phyloP scores from a whole-genome alignment of 1,284 basidiomycete species.

The Rhodotorula sp. region DNA sequence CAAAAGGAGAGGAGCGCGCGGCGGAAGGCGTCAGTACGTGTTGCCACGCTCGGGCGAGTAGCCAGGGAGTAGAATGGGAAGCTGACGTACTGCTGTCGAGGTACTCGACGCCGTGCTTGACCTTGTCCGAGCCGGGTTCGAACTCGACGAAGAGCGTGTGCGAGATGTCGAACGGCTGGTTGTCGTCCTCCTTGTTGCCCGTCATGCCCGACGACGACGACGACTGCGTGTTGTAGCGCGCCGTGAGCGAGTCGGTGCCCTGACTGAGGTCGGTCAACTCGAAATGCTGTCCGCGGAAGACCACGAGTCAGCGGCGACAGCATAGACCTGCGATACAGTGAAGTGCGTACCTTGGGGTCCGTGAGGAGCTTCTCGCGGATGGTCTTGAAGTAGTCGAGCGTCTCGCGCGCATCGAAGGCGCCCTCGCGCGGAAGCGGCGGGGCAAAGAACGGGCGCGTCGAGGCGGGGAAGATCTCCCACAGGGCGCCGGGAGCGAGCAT shows the following conservation, averaged over 20 bases:
- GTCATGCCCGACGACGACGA: too few relatives aligned
- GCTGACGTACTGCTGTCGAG: constrained; percentile 10
- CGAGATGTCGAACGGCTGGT: constrained; percentile 9
- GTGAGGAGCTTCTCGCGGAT: constrained; percentile 10
- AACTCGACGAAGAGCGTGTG: constrained; percentile 16
- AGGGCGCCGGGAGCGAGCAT: not conserved
- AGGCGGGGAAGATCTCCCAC: constrained; percentile 2
- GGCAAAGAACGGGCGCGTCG: constrained; percentile 7
- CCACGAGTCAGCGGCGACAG: not conserved
- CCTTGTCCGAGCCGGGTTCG: constrained; percentile 1
- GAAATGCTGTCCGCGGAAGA: not conserved
- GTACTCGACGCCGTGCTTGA: constrained; percentile 15
- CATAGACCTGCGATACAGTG: too few relatives aligned
- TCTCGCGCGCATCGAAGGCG: constrained; percentile 1
- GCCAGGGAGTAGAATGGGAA: too few relatives aligned
- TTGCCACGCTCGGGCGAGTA: too few relatives aligned
- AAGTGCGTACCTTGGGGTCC: not conserved
- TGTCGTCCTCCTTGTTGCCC: not conserved
- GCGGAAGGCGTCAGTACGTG: too few relatives aligned
- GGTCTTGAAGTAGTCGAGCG: constrained; percentile 6
- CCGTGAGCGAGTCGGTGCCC: constrained; percentile 11
- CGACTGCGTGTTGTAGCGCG: not conserved
- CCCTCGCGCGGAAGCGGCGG: not conserved
- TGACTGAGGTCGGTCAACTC: not conserved
- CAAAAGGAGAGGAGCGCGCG: too few relatives aligned